Evolutionary conservation across 441 rosid genomes (phyloP).

Genomic region (Pelargonium cotyledonis): DNA sequence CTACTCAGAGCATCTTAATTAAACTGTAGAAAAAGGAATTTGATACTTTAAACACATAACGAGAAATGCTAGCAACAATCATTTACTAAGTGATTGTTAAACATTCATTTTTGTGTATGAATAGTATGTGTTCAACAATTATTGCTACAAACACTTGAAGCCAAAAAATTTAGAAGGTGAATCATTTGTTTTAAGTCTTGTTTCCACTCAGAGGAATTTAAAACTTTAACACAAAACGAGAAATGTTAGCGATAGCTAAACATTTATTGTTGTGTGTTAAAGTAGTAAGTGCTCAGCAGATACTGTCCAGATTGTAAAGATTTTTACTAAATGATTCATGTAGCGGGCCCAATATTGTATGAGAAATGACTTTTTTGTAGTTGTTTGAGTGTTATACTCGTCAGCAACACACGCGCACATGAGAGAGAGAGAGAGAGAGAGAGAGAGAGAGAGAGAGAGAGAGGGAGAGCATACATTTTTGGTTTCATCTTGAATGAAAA

Average conservation of each 20-base stretch:
- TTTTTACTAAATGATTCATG: too few relatives aligned
- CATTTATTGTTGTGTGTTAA: background rate
- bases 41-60: background rate
- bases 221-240: slow-evolving; percentile 23
- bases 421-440: slow-evolving; percentile 11
- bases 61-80: too few relatives aligned
- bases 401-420: slow-evolving; percentile 2
- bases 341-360: too few relatives aligned
- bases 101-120: too few relatives aligned
- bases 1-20: background rate
- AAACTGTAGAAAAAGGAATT: slow-evolving; percentile 5
- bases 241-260: background rate
- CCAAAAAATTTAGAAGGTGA: background rate
- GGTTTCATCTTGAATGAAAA: slow-evolving; percentile 79
- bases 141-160: background rate
- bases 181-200: background rate
- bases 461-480: slow-evolving; percentile 60
- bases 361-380: too few relatives aligned
- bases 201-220: slow-evolving; percentile 9
- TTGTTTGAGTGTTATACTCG: too few relatives aligned
- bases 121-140: too few relatives aligned
- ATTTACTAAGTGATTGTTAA: too few relatives aligned
- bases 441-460: too few relatives aligned
- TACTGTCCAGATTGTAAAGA: too few relatives aligned
- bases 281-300: background rate